Percentiles rank a stretch among this genome's conserved stretches.
These are phyloP conservation scores for Geranium brycei DNA, from an alignment of 345 rosid genomes.

Conservation along the genomic window DNA sequence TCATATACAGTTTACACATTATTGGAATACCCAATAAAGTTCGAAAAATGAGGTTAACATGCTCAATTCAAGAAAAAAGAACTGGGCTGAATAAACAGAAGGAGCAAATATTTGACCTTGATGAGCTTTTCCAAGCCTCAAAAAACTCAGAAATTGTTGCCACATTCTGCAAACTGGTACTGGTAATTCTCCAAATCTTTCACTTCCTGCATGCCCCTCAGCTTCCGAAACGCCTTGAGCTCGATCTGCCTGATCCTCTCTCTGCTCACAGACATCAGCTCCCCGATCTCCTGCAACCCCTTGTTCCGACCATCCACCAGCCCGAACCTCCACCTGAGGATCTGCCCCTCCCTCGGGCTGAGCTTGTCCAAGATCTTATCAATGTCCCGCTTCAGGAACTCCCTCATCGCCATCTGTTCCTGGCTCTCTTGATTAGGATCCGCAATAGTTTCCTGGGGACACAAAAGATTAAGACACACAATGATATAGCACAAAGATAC, in stretches of 20 bases:
- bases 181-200: constrained; percentile 62
- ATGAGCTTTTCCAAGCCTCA: no score
- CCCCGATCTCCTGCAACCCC: constrained; percentile 91
- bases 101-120: no score
- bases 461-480: background rate
- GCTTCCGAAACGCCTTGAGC: background rate
- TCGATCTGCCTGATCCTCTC: constrained; percentile 90
- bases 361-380: constrained; percentile 67
- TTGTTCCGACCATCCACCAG: constrained; percentile 82
- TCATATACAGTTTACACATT: no score
- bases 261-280: constrained; percentile 68
- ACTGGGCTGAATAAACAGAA: no score
- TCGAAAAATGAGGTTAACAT: no score
- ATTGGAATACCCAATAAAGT: no score
- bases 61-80: no score
- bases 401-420: constrained; percentile 54
- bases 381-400: constrained; percentile 74
- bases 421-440: constrained; percentile 68
- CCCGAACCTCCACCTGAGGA: constrained; percentile 79
- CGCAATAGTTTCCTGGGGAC: constrained; percentile 62
- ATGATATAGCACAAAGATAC: background rate
- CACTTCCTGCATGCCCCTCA: constrained; percentile 59
- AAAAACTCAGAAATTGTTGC: no score
- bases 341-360: constrained; percentile 61
- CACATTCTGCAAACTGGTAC: no score